Evolutionary conservation across 257 asterid species (phyloP), one percentile per base, ranked within the genome.

Genomic region (Penstemon newberryi): DNA sequence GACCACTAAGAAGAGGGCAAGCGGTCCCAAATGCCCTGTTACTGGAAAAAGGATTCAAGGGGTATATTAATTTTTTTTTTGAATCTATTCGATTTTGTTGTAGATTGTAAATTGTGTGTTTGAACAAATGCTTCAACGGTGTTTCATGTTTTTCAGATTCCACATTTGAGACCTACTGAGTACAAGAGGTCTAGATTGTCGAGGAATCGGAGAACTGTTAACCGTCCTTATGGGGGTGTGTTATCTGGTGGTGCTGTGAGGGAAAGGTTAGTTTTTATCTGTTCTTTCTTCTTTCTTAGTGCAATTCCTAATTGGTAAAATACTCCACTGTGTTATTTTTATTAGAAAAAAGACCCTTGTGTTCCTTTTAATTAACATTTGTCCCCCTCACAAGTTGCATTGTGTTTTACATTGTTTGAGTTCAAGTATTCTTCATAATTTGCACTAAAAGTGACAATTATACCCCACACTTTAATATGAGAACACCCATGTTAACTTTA

Each of bases 31-130:
- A 68, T 85, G 91, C 68, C 88, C 88, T 7, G 86, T 83, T 9
- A 83, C 91, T 56, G 91, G 88, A 41, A 85, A 82, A 78, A 80
- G 91, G 60, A 85, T 82, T 67, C 91, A 85, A 72, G 91, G 91
- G 83, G 90, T 85, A 75, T 6, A 72, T 56, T 11, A 11, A 15
- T 52, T 42, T 37, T 52, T n/a, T 3, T 49, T 55, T 45, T 9
- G 25, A 2, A 6, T n/a, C 39, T 8, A 7, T n/a, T 5, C 4
- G 15, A 9, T 65, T 25, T 8, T 7, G 40, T 5, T 53, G 9
- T 4, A 44, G 39, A 6, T 6, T 4, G 8, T 46, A 6, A 63
- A 4, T 25, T 46, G 33, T 63, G 4, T 49, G 4, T 19, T 37
- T 59, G 65, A 56, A 5, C 3, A 2, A 7, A 41, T 45, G n/a